Conservation (phyloP, 2,329 filamentous ascomycete genomes). For the Aspergillus arachidicola region DNA sequence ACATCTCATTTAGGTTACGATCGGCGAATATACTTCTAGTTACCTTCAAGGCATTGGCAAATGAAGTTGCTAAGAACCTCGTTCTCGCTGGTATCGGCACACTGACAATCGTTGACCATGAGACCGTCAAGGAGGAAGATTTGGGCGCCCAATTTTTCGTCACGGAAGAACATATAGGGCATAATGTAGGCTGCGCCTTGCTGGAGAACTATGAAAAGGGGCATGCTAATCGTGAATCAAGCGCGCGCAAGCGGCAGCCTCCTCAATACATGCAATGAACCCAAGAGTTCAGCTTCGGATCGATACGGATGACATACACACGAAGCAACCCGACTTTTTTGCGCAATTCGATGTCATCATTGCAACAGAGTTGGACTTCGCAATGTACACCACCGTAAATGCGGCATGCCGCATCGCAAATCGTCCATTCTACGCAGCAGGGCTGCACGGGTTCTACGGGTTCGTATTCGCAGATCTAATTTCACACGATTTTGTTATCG, state of each 20-base stretch:
- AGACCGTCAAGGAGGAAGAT: constrained; percentile 74
- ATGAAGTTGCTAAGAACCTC: constrained; percentile 96
- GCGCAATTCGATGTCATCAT: constrained; percentile 81
- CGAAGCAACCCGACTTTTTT: constrained; percentile 75
- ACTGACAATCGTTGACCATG: constrained; percentile 83
- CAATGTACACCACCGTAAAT: constrained; percentile 77
- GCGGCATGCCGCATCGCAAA: constrained; percentile 77
- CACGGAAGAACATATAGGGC: constrained; percentile 70
- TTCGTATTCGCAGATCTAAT: constrained; percentile 95
- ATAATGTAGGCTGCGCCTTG: constrained; percentile 58
- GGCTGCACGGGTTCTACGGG: constrained; percentile 86
- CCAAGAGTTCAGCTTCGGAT: constrained; percentile 78
- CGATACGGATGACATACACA: constrained; percentile 67
- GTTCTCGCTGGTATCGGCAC: constrained; percentile 91
- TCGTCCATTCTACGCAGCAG: constrained; percentile 85
- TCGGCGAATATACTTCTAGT: constrained; percentile 88
- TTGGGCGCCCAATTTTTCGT: constrained; percentile 84
- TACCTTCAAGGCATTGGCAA: constrained; percentile 82
- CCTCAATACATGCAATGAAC: constrained; percentile 83
- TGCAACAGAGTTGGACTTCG: constrained; percentile 81
- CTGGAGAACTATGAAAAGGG: background rate
- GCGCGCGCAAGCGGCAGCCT: constrained; percentile 77
- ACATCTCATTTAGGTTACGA: constrained; percentile 65
- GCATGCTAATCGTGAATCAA: constrained; percentile 31
- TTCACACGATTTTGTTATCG: constrained; percentile 84